A percentile compares a stretch with the other conserved stretches of the same genome.
These are phyloP conservation scores for Camelina sativa DNA, from an alignment of 345 rosid genomes.

Conservation along the genomic window DNA sequence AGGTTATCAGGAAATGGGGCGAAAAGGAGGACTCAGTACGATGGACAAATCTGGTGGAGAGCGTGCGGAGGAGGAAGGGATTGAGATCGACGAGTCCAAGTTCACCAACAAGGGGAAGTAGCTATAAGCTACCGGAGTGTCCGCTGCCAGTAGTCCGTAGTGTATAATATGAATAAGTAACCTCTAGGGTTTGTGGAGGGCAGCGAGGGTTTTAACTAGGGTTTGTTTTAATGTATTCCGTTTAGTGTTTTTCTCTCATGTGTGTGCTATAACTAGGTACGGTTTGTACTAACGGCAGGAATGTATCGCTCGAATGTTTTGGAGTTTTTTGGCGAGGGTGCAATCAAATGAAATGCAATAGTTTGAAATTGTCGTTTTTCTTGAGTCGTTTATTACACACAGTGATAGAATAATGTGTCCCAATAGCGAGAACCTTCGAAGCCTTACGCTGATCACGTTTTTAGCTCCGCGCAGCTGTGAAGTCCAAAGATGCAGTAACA, in stretches of 20 bases:
- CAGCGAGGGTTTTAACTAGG: not conserved
- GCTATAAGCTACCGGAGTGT: not conserved
- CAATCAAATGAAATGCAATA: slow-evolving; percentile 25
- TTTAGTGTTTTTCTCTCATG: not conserved
- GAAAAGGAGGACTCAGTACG: slow-evolving; percentile 70
- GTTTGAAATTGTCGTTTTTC: not conserved
- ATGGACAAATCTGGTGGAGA: slow-evolving; percentile 64
- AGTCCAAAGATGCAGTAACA: no score
- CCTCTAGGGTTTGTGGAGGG: slow-evolving; percentile 27
- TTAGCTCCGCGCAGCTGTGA: no score
- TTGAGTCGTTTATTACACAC: no score
- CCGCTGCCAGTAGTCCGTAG: slow-evolving; percentile 32
- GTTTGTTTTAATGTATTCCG: not conserved
- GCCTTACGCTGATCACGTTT: no score
- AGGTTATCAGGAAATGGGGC: slow-evolving; percentile 63
- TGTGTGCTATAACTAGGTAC: not conserved
- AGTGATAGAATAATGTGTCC: no score
- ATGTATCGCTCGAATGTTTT: slow-evolving; percentile 26
- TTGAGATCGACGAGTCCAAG: slow-evolving; percentile 72
- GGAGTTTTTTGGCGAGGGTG: slow-evolving; percentile 24
- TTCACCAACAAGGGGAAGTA: slow-evolving; percentile 45
- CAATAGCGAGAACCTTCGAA: no score
- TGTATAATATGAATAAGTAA: slow-evolving; percentile 29
- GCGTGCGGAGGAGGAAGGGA: slow-evolving; percentile 64
- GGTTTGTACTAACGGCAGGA: slow-evolving; percentile 23